Conservation (phyloP, 1,139 yeast species). For the Blastobotrys illinoisensis region DNA sequence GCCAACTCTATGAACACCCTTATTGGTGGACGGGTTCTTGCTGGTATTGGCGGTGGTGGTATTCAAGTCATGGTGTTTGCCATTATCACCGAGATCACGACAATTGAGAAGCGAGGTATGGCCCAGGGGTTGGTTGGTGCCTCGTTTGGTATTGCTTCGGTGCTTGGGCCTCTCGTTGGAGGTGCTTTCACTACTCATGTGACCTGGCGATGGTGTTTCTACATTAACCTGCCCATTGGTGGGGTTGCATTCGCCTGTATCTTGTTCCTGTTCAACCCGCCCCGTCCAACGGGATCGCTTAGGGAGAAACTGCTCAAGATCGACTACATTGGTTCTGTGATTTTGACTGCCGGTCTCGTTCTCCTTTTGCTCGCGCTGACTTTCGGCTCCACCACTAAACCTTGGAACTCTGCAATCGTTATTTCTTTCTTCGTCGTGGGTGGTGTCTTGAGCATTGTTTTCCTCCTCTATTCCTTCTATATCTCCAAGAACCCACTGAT, state of each 20-base stretch:
- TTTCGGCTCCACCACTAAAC: conserved; percentile 42
- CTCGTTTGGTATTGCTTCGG: conserved; percentile 51
- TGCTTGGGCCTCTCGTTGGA: conserved; percentile 63
- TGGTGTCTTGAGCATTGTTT: conserved; percentile 38
- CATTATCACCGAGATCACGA: conserved; percentile 55
- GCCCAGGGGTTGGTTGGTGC: conserved; percentile 46
- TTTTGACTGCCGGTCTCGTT: conserved; percentile 40
- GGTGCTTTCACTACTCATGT: conserved; percentile 57
- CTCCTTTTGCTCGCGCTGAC: conserved; percentile 45
- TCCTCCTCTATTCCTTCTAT: conserved; percentile 45
- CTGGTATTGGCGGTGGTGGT: conserved; percentile 74
- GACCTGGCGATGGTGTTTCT: conserved; percentile 76
- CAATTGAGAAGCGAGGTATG: conserved; percentile 53
- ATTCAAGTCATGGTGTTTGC: conserved; percentile 55
- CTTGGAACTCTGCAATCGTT: conserved; percentile 53
- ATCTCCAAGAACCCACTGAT: conserved; percentile 43
- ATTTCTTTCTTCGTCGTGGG: conserved; percentile 51
- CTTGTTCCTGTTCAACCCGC: conserved; percentile 49
- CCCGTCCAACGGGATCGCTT: conserved; percentile 40
- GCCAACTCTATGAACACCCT: conserved; percentile 53
- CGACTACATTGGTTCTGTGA: conserved; percentile 45
- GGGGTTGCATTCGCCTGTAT: conserved; percentile 48
- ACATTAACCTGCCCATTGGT: conserved; percentile 62
- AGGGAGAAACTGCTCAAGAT: conserved; percentile 38
- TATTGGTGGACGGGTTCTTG: conserved; percentile 65